A percentile compares a stretch with the other conserved stretches of the same genome.
Conservation (phyloP, 257 asterid species). For the Ligustrum vulgare region DNA sequence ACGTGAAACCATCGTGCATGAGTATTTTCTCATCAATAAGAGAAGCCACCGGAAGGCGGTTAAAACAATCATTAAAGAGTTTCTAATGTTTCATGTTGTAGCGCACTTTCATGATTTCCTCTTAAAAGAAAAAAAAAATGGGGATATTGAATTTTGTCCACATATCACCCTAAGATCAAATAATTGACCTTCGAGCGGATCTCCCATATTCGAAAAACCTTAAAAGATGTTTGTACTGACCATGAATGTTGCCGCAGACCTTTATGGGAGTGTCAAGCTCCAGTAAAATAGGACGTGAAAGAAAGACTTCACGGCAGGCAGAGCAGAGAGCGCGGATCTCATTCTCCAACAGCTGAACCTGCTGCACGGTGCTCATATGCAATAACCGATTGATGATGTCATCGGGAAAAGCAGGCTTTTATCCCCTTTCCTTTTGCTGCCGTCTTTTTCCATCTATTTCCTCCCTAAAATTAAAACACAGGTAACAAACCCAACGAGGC, state of each 20-base stretch:
- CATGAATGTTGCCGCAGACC: constrained; percentile 62
- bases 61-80: background rate
- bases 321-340: constrained; percentile 85
- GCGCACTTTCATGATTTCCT: background rate
- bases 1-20: background rate
- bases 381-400: constrained; percentile 78
- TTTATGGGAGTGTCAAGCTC: constrained; percentile 96
- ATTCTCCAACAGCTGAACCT: constrained; percentile 80
- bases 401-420: constrained; percentile 69
- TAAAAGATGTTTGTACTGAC: background rate
- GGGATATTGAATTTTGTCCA: background rate
- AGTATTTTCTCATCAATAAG: background rate
- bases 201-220: background rate
- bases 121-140: background rate
- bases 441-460: constrained; percentile 32
- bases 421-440: constrained; percentile 73
- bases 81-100: background rate
- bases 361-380: constrained; percentile 65
- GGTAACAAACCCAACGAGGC: background rate
- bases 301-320: constrained; percentile 75
- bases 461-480: background rate
- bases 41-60: background rate
- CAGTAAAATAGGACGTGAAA: constrained; percentile 81
- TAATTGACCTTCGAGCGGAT: background rate
- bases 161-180: background rate